Evolutionary conservation across 306 rosid genomes (phyloP).

Genomic region (Glycyrrhiza uralensis): DNA sequence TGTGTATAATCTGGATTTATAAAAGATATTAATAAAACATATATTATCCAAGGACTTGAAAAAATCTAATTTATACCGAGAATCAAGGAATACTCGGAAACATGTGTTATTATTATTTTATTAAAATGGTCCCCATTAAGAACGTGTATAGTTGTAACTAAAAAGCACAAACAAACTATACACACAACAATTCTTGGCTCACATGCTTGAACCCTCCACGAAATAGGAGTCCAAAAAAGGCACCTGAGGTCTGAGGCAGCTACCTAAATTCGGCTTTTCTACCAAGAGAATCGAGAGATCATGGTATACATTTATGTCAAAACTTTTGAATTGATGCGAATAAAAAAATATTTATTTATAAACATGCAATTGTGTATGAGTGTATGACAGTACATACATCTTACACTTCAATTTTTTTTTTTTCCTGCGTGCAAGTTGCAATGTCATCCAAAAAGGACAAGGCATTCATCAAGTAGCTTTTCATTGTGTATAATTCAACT

Average conservation of each 20-base stretch:
- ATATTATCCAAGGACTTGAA: not conserved
- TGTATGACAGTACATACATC: too few relatives aligned
- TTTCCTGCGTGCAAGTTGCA: too few relatives aligned
- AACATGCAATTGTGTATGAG: too few relatives aligned
- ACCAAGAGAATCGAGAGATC: too few relatives aligned
- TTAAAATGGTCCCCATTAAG: not conserved
- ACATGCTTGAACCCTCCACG: not conserved
- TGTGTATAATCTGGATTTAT: not conserved
- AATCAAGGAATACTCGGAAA: not conserved
- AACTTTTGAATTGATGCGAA: too few relatives aligned
- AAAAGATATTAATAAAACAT: not conserved
- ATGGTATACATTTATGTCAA: too few relatives aligned
- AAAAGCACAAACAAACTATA: not conserved
- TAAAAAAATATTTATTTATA: too few relatives aligned
- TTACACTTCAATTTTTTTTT: too few relatives aligned
- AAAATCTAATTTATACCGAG: not conserved
- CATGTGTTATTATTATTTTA: not conserved
- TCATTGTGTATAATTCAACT: not conserved
- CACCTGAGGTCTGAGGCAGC: not conserved
- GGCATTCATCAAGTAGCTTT: not conserved
- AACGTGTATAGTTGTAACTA: conserved; percentile 17
- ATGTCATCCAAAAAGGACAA: too few relatives aligned
- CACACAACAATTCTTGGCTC: not conserved
- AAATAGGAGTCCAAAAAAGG: not conserved
- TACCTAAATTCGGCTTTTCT: too few relatives aligned